phyloP scores from a whole-genome alignment of 2,329 filamentous ascomycete genomes.

The Aspergillus pseudotamarii region DNA sequence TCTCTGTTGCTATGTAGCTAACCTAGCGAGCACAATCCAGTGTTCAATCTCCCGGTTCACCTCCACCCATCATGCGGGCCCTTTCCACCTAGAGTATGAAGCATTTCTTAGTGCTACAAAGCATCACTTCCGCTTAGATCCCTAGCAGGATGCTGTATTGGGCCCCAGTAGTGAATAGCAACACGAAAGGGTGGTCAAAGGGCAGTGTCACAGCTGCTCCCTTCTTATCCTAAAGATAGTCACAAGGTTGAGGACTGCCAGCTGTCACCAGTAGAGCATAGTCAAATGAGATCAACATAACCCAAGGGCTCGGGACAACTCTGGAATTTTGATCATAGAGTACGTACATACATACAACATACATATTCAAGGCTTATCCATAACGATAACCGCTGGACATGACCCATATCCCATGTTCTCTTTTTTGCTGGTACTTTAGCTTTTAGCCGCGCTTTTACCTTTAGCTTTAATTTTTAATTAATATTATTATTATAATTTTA shows the following conservation, averaged over 20 bases:
- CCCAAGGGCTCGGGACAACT: neutral
- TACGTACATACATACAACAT: neutral
- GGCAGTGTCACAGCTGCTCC: conserved; percentile 17
- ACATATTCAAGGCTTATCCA: neutral
- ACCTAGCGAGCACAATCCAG: neutral
- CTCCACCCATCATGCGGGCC: neutral
- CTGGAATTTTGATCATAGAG: neutral
- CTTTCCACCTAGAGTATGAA: neutral
- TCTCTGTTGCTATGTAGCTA: conserved; percentile 14
- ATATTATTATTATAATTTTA: conserved; percentile 4
- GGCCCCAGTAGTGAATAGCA: neutral
- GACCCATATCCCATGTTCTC: neutral
- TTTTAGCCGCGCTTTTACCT: conserved; percentile 10
- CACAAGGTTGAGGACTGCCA: conserved; percentile 23
- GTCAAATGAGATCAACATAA: conserved; percentile 11
- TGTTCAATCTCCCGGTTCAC: neutral
- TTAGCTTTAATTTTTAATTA: neutral
- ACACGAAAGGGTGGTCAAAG: conserved; percentile 5
- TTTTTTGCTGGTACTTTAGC: conserved; percentile 2
- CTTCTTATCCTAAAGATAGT: conserved; percentile 13
- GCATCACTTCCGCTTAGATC: neutral
- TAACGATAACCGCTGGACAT: neutral
- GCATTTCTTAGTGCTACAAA: conserved; percentile 3
- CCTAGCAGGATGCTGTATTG: neutral
- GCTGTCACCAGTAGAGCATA: conserved; percentile 21